Base-by-base conservation (phyloP, 106 monocot genomes). In the Dendrobium chrysotoxum region DNA sequence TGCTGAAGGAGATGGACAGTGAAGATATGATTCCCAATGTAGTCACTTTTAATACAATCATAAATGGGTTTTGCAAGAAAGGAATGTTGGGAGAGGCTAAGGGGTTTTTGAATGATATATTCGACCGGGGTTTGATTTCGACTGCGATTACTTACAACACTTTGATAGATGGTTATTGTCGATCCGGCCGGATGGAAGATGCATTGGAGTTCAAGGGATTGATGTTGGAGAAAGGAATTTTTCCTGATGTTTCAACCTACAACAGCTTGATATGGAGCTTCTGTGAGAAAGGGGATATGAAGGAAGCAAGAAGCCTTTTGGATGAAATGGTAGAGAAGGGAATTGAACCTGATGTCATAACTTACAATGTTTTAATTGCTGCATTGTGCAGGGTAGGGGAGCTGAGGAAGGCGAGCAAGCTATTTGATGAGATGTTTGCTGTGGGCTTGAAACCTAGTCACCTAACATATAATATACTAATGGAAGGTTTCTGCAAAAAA, bases 41-140 rank as follows among this genome's bases (percentile, higher is more conserved):
- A 71, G 57, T 91, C 53, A 95, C 88, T 64, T 93, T 88, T 67
- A 95, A 93, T 82, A 82, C 67, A 15, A 78, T 99, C 18, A 72
- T 91, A 31, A 91, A 91, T 81, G 99, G 99, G 16, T 95, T 87
- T 73, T 99, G 93, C 77, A 99, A 95, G 89, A 93, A 90, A 73
- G 91, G 88, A 76, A 85, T 87, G 95, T 53, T 91, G 83, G 87
- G 21, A 8, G 93, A 93, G 31, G 95, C 91, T 0, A 85, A 85
- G 72, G 40, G 44, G 58, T 39, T 88, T 81, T 70, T 95, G 45
- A 78, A 85, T 67, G 88, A 86, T 31, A 87, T 91, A 20, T 3
- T 84, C 25, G 58, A 72, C 44, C 77, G 77, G 66, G 83, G 86
- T 40, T 75, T 88, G 65, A 67, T 82, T 70, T 95, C 91, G 7